Base-by-base conservation (phyloP, 31 red algal species). In the Odonthalia washingtoniensis region DNA sequence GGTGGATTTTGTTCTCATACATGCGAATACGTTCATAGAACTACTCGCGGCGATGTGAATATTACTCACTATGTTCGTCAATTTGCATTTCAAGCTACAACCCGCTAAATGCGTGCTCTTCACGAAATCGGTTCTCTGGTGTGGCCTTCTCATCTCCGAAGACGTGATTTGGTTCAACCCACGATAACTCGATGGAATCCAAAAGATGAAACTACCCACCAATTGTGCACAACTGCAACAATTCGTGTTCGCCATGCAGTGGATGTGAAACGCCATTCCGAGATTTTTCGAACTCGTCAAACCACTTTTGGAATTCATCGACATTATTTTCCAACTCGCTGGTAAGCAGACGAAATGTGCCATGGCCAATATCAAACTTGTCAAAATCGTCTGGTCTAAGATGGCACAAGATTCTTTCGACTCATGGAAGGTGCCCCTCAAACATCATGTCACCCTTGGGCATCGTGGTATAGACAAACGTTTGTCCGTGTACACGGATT, bases 401-500 rank as follows among this genome's bases (percentile, higher is more conserved):
- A 70, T 12, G 12, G 16, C 9, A 27, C 9, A 12, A 21, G 34
- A 28, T 32, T 9, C 28, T 37, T 70, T 70, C 66, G 16, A 70
- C 34, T 27, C 9, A 37, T 70, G 34, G 14, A 70, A 70, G 34
- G 12, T 34, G 31, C 14, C 66, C 28, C 34, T 70, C 12, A 37
- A 28, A 27, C n/a, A 70, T 27, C 66, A 70, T 9, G 66, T 70
- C 28, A 70, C 28, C 28, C 66, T 32, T 70, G 66, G 14, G 12
- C 66, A 32, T 70, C 66, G n/a, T 34, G 66, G 31, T 32, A 9
- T 37, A 12, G 9, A 9, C 16, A 28, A 70, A 27, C n/a, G n/a
- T 6, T 12, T 34, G 4, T 89, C 75, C 42, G 75, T 80, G 9
- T 80, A 36, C 64, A 81, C 74, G 17, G 65, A 89, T 38, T 61